Percentiles rank a stretch among this genome's conserved stretches.
Evolutionary conservation across 441 rosid genomes (phyloP).

Genomic region (Aquilaria agallochum): DNA sequence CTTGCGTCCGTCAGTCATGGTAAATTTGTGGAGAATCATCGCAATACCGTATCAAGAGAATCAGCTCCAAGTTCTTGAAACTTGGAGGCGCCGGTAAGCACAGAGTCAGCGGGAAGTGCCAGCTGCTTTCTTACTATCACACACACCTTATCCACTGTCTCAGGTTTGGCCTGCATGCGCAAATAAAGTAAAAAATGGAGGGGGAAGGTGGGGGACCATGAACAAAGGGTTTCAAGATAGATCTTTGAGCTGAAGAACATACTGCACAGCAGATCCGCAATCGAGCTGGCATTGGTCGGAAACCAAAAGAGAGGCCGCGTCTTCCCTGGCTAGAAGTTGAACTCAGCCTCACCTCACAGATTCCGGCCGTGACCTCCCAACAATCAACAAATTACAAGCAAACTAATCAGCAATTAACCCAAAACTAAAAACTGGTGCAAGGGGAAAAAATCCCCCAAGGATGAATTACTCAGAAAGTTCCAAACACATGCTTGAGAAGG

Average conservation of each 20-base stretch:
- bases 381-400: constrained; percentile 11
- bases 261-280: constrained; percentile 53
- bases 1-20: too few relatives aligned
- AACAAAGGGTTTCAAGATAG: not conserved
- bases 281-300: constrained; percentile 33
- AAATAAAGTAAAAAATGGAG: not conserved
- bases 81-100: constrained; percentile 53
- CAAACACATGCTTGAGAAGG: too few relatives aligned
- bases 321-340: constrained; percentile 35
- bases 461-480: too few relatives aligned
- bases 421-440: too few relatives aligned
- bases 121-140: constrained; percentile 72
- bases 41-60: constrained; percentile 76
- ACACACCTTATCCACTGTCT: constrained; percentile 73
- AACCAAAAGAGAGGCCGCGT: constrained; percentile 47
- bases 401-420: constrained; percentile 5
- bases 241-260: constrained; percentile 17
- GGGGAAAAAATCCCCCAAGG: too few relatives aligned
- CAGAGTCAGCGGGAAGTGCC: constrained; percentile 41
- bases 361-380: constrained; percentile 39
- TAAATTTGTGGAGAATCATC: not conserved
- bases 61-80: constrained; percentile 82
- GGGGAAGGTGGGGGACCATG: not conserved
- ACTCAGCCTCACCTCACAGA: constrained; percentile 30
- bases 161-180: constrained; percentile 60